Conservation (phyloP, 768 basidiomycete genomes). For the Mycena albidolilacea region DNA sequence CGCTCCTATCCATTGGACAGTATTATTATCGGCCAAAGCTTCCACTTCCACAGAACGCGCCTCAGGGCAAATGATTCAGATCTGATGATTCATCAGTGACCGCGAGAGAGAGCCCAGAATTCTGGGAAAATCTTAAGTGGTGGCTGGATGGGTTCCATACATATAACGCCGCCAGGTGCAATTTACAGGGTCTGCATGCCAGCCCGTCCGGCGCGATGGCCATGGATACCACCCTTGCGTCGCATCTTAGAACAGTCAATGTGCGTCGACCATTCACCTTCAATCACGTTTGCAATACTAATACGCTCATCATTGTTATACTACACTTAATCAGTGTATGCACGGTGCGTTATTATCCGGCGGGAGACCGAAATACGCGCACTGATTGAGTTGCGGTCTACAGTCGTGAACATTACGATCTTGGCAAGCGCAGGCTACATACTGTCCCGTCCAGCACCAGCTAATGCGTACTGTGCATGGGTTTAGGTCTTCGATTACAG, state of each 20-base stretch:
- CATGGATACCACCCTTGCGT: conserved; percentile 14
- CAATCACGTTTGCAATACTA: not conserved
- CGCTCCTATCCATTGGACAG: conserved; percentile 2
- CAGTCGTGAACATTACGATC: conserved; percentile 34
- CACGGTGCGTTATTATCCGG: conserved; percentile 18
- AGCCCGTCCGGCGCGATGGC: conserved; percentile 8
- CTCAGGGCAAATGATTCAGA: not conserved
- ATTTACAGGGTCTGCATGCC: not conserved
- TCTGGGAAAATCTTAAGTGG: not conserved
- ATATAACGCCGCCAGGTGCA: conserved; percentile 8
- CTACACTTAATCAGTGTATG: conserved; percentile 21
- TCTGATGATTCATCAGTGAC: conserved; percentile 4
- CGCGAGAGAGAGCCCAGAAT: too few species aligned
- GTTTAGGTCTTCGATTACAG: conserved; percentile 34
- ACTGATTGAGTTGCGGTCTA: not conserved
- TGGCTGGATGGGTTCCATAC: not conserved
- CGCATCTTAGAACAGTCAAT: conserved; percentile 25
- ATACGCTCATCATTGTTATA: not conserved
- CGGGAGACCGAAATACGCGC: not conserved
- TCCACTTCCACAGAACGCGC: not conserved
- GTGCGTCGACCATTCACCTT: conserved; percentile 14
- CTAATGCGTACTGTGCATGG: not conserved
- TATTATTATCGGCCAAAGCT: not conserved
- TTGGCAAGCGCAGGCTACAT: conserved; percentile 7
- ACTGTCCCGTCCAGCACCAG: not conserved